Conservation (phyloP, 768 basidiomycete species). For the Panus rudis region DNA sequence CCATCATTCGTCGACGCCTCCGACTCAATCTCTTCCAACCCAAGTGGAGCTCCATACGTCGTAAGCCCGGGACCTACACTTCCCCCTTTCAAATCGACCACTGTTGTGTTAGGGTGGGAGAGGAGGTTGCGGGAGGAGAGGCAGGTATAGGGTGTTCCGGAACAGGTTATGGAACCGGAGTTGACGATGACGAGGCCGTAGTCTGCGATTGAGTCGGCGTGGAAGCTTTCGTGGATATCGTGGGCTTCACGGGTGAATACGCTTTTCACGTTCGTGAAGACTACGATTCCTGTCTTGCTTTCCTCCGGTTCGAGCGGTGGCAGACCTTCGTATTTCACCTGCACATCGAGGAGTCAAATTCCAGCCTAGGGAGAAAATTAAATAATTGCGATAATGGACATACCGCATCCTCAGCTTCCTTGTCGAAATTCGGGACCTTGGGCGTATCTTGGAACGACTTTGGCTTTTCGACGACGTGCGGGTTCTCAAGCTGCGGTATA, state of each 20-base stretch:
- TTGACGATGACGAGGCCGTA: conserved; percentile 38
- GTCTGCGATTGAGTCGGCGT: conserved; percentile 4
- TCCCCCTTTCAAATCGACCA: conserved; percentile 60
- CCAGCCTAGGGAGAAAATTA: too few relatives aligned
- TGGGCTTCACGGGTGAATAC: conserved; percentile 20
- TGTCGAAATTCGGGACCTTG: conserved; percentile 46
- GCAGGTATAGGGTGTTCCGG: conserved; percentile 20
- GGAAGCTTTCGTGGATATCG: conserved; percentile 6
- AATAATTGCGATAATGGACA: too few relatives aligned
- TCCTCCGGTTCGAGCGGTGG: conserved; percentile 50
- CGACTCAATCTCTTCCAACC: conserved; percentile 54
- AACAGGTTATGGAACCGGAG: conserved; percentile 49
- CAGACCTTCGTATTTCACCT: conserved; percentile 54
- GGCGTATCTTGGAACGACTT: conserved; percentile 44
- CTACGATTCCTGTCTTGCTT: conserved; percentile 28
- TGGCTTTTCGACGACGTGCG: conserved; percentile 38
- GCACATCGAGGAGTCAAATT: neutral
- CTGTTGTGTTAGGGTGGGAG: neutral
- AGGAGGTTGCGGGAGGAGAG: conserved; percentile 3
- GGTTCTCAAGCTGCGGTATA: conserved; percentile 49
- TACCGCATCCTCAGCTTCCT: conserved; percentile 46
- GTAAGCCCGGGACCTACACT: conserved; percentile 54
- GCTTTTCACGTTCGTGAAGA: conserved; percentile 48
- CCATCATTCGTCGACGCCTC: conserved; percentile 64
- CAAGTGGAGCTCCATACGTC: conserved; percentile 55